These are phyloP conservation scores for Fusarium nodosum DNA, from an alignment of 2,329 filamentous ascomycete genomes.

Conservation along the genomic window DNA sequence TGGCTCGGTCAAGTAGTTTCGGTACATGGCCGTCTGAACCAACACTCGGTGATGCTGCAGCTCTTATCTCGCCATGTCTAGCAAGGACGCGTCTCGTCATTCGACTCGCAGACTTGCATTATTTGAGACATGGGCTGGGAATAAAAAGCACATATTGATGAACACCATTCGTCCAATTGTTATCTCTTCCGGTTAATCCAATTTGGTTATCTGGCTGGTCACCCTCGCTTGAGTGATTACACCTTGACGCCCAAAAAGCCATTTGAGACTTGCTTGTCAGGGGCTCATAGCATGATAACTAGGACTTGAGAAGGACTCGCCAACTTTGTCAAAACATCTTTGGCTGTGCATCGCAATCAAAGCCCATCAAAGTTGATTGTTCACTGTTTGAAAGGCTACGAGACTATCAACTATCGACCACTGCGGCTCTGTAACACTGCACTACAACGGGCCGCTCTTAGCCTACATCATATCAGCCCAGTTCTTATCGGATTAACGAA, in stretches of 20 bases:
- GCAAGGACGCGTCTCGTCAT: constrained; percentile 15
- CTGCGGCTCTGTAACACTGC: constrained; percentile 29
- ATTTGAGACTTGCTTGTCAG: constrained; percentile 9
- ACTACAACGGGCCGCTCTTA: constrained; percentile 36
- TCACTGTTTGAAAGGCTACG: background rate
- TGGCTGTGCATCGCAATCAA: constrained; percentile 7
- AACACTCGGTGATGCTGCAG: constrained; percentile 22
- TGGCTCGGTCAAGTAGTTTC: constrained; percentile 29
- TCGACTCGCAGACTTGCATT: constrained; percentile 15
- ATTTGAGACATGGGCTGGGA: constrained; percentile 28
- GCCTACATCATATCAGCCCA: constrained; percentile 29
- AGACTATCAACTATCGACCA: constrained; percentile 24
- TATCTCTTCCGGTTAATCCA: constrained; percentile 29
- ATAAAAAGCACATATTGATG: constrained; percentile 21
- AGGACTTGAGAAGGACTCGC: constrained; percentile 1
- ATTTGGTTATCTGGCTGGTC: constrained; percentile 9
- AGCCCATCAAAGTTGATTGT: background rate
- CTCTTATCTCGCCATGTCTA: constrained; percentile 46
- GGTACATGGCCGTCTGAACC: constrained; percentile 34
- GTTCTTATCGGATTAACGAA: constrained; percentile 47
- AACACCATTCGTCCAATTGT: constrained; percentile 18
- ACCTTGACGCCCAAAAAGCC: constrained; percentile 5
- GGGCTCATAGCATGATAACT: constrained; percentile 5
- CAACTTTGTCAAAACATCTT: background rate
- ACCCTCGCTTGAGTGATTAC: constrained; percentile 28